A percentile compares a stretch with the other conserved stretches of the same genome.
Evolutionary conservation across 2,329 filamentous ascomycete genomes (phyloP).

Genomic region (Aspergillus felis): DNA sequence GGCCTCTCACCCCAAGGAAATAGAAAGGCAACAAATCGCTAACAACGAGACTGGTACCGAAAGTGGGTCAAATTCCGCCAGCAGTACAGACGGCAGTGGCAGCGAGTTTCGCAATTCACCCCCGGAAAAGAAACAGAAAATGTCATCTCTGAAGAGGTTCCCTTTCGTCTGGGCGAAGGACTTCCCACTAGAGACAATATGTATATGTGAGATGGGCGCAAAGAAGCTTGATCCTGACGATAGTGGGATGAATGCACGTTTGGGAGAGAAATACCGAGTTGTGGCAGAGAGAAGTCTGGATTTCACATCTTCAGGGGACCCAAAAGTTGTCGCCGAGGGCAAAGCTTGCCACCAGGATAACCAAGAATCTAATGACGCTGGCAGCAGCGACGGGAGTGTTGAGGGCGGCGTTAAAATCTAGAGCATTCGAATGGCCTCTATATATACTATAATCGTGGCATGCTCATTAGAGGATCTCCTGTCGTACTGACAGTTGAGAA

Average conservation of each 20-base stretch:
- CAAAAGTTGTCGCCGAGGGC: background rate
- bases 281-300: constrained; percentile 38
- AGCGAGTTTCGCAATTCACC: background rate
- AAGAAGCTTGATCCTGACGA: constrained; percentile 54
- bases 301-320: constrained; percentile 4
- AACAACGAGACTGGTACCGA: background rate
- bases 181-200: constrained; percentile 64
- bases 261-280: constrained; percentile 52
- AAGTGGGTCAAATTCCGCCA: background rate
- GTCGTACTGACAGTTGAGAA: background rate
- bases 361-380: background rate
- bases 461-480: background rate
- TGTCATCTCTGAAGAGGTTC: background rate
- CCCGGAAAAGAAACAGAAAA: background rate
- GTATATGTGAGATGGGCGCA: constrained; percentile 85
- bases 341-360: background rate
- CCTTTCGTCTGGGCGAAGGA: constrained; percentile 66
- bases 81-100: constrained; percentile 1
- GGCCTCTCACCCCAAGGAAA: background rate
- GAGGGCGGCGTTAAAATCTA: background rate
- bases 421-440: background rate
- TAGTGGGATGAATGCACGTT: constrained; percentile 40
- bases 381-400: background rate
- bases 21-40: background rate
- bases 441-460: background rate